Percentiles rank a stretch among this genome's conserved stretches.
Conservation (phyloP, 2,329 filamentous ascomycete genomes). For the Parastagonospora nodorum region DNA sequence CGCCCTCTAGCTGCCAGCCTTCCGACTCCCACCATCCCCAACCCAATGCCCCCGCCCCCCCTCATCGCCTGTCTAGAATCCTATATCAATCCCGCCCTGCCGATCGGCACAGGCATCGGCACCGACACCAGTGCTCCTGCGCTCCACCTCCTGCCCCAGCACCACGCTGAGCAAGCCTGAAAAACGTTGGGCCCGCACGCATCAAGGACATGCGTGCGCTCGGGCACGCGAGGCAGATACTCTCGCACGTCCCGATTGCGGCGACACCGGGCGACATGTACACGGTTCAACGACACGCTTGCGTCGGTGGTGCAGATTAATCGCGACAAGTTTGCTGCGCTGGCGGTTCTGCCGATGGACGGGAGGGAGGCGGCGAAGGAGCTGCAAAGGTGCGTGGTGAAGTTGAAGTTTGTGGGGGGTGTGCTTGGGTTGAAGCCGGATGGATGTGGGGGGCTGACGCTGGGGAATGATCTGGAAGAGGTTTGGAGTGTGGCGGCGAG, state of each 20-base stretch:
- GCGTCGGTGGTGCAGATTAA: conserved; percentile 20
- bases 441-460: conserved; percentile 49
- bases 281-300: conserved; percentile 32
- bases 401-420: conserved; percentile 56
- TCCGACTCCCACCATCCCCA: conserved; percentile 7
- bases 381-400: conserved; percentile 47
- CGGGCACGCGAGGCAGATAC: conserved; percentile 27
- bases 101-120: conserved; percentile 7
- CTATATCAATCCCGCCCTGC: conserved; percentile 22
- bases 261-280: conserved; percentile 18
- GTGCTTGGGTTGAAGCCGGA: conserved; percentile 48
- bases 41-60: conserved; percentile 6
- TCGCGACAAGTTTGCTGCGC: conserved; percentile 49
- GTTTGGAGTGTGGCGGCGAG: conserved; percentile 49
- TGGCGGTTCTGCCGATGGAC: conserved; percentile 49
- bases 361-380: conserved; percentile 44
- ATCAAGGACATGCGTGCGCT: conserved; percentile 30
- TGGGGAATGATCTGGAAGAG: conserved; percentile 50
- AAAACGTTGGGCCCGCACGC: conserved; percentile 24
- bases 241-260: conserved; percentile 33
- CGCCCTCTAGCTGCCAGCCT: background rate
- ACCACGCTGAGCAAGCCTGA: conserved; percentile 28
- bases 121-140: conserved; percentile 12
- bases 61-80: conserved; percentile 35
- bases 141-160: conserved; percentile 23